These are phyloP conservation scores for Annulohypoxylon maeteangense DNA, from an alignment of 495 filamentous ascomycete species.

Conservation along the genomic window DNA sequence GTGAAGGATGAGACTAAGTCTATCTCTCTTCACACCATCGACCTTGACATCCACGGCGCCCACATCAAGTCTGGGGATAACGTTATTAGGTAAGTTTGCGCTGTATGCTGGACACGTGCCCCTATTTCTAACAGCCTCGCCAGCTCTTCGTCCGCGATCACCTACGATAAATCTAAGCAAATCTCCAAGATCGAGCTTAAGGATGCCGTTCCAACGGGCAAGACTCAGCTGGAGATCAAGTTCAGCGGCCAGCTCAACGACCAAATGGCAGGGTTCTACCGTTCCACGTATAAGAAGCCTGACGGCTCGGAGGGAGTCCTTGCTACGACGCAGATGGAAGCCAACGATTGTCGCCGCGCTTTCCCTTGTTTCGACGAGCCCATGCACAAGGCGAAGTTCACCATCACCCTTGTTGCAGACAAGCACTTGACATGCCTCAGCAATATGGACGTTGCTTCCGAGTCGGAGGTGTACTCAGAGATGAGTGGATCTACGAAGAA, in stretches of 20 bases:
- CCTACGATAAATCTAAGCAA: slow-evolving; percentile 72
- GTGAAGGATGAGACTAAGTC: slow-evolving; percentile 85
- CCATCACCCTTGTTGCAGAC: slow-evolving; percentile 78
- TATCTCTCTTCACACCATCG: slow-evolving; percentile 86
- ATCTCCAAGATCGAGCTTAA: slow-evolving; percentile 71
- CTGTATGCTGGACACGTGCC: slow-evolving; percentile 23
- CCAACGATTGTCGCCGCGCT: slow-evolving; percentile 77
- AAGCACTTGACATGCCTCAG: slow-evolving; percentile 78
- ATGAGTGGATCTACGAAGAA: slow-evolving; percentile 68
- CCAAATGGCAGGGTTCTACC: slow-evolving; percentile 86
- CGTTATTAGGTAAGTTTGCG: slow-evolving; percentile 47
- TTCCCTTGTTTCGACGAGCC: slow-evolving; percentile 86
- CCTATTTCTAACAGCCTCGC: slow-evolving; percentile 31
- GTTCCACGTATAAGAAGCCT: slow-evolving; percentile 75
- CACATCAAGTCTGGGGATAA: slow-evolving; percentile 67
- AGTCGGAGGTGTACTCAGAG: slow-evolving; percentile 67
- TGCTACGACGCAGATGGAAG: slow-evolving; percentile 85
- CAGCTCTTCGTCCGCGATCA: slow-evolving; percentile 63
- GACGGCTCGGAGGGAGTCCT: slow-evolving; percentile 71
- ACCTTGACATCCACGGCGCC: slow-evolving; percentile 84
- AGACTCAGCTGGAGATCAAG: slow-evolving; percentile 71
- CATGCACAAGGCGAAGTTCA: slow-evolving; percentile 77
- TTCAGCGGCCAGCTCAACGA: slow-evolving; percentile 78
- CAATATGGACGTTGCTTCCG: slow-evolving; percentile 81
- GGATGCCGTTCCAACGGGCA: slow-evolving; percentile 67